Conservation (phyloP, 1,284 basidiomycete genomes). For the Microbotryum violaceum region DNA sequence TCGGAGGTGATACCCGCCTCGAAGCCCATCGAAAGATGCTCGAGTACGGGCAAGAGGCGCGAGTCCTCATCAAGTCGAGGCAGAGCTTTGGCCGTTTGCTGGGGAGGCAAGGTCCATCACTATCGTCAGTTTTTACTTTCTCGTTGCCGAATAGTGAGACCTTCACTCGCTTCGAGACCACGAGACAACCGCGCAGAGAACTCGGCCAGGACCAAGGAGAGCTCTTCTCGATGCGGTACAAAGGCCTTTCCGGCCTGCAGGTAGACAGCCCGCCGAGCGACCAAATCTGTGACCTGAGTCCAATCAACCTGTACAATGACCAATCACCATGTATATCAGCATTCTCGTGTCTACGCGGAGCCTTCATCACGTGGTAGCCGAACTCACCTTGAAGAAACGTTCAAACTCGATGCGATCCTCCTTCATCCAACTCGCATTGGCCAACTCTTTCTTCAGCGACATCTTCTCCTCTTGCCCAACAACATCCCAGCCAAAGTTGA, state of each 20-base stretch:
- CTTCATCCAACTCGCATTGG: slow-evolving; percentile 41
- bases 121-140: not conserved
- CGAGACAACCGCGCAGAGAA: slow-evolving; percentile 69
- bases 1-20: slow-evolving; percentile 80
- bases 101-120: not conserved
- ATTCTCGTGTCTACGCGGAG: not conserved
- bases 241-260: slow-evolving; percentile 80
- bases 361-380: not conserved
- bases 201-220: slow-evolving; percentile 81
- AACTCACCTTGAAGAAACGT: slow-evolving; percentile 60
- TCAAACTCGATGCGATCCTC: slow-evolving; percentile 45
- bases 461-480: slow-evolving; percentile 57
- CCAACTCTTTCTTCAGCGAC: slow-evolving; percentile 50
- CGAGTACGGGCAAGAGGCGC: slow-evolving; percentile 79
- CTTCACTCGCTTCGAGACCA: slow-evolving; percentile 62
- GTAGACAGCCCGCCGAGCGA: slow-evolving; percentile 75
- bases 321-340: not conserved
- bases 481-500: slow-evolving; percentile 68
- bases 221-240: slow-evolving; percentile 72
- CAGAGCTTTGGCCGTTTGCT: slow-evolving; percentile 79
- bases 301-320: slow-evolving; percentile 58
- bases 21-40: slow-evolving; percentile 91
- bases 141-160: not conserved
- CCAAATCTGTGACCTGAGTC: slow-evolving; percentile 87
- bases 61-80: slow-evolving; percentile 95